phyloP scores from a whole-genome alignment of 2,329 filamentous ascomycete species.

The Diaporthe helianthi region DNA sequence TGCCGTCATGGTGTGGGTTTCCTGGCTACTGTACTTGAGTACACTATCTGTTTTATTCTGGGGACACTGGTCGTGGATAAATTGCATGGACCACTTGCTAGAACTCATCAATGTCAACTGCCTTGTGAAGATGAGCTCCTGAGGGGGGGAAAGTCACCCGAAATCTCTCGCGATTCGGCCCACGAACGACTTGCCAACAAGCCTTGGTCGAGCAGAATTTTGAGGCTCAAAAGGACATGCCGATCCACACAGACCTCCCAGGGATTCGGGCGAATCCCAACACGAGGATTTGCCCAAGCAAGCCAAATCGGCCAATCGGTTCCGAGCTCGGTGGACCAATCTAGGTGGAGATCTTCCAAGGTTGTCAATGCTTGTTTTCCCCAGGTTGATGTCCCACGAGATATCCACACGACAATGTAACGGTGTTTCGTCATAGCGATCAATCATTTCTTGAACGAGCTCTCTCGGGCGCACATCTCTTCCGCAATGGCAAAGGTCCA shows the following conservation, averaged over 20 bases:
- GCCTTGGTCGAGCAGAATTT: background rate
- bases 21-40: too few relatives aligned
- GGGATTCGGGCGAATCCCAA: conserved; percentile 1
- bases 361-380: background rate
- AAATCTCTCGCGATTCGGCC: background rate
- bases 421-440: background rate
- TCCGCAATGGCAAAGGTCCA: background rate
- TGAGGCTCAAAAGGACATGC: conserved; percentile 13
- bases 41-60: conserved; percentile 17
- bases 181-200: background rate
- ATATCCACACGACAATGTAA: background rate
- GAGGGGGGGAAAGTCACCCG: background rate
- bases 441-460: conserved; percentile 6
- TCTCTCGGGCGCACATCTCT: conserved; percentile 3
- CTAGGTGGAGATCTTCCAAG: background rate
- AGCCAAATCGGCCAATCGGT: background rate
- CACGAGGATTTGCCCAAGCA: background rate
- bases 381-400: background rate
- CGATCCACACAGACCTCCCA: conserved; percentile 8
- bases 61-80: conserved; percentile 7
- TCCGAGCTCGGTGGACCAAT: background rate
- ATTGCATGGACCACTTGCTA: conserved; percentile 1
- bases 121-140: background rate
- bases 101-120: too few relatives aligned
- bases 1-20: conserved; percentile 22